These are phyloP conservation scores for Pseudotsuga menziesii DNA, from an alignment of 75 land plant species.

Conservation along the genomic window DNA sequence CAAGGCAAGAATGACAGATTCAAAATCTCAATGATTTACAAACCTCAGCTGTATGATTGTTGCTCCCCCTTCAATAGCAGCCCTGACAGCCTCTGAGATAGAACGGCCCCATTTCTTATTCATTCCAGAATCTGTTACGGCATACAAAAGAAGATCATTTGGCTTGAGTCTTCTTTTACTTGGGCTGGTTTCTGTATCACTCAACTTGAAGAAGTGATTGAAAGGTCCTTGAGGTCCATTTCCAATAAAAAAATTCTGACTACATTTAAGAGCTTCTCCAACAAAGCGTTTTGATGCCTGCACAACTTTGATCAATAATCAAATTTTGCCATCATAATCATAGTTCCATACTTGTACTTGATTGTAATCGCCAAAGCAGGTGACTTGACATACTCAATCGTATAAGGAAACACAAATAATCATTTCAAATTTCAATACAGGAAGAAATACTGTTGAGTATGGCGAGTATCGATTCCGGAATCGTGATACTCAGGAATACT, in stretches of 20 bases:
- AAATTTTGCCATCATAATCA: neutral
- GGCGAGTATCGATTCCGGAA: too few species aligned
- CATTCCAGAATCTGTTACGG: slow-evolving; percentile 90
- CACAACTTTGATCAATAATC: slow-evolving; percentile 8
- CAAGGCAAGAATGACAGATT: neutral
- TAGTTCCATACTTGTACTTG: too few species aligned
- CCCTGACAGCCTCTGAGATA: slow-evolving; percentile 71
- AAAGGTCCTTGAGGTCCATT: slow-evolving; percentile 86
- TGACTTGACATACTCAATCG: too few species aligned
- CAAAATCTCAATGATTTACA: neutral
- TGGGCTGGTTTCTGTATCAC: neutral
- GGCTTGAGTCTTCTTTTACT: slow-evolving; percentile 38
- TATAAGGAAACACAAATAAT: too few species aligned
- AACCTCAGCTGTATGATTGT: slow-evolving; percentile 90
- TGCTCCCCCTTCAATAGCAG: slow-evolving; percentile 92
- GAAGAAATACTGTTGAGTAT: too few species aligned
- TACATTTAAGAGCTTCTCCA: slow-evolving; percentile 52
- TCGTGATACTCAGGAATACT: too few species aligned
- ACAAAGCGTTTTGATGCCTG: slow-evolving; percentile 81
- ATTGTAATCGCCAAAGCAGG: too few species aligned
- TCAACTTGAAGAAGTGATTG: slow-evolving; percentile 62
- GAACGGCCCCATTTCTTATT: slow-evolving; percentile 88
- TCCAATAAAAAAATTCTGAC: slow-evolving; percentile 63
- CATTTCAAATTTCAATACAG: too few species aligned
- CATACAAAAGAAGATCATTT: slow-evolving; percentile 63